phyloP scores from a whole-genome alignment of 495 filamentous ascomycete species.

The Penicillium longicatenatum region DNA sequence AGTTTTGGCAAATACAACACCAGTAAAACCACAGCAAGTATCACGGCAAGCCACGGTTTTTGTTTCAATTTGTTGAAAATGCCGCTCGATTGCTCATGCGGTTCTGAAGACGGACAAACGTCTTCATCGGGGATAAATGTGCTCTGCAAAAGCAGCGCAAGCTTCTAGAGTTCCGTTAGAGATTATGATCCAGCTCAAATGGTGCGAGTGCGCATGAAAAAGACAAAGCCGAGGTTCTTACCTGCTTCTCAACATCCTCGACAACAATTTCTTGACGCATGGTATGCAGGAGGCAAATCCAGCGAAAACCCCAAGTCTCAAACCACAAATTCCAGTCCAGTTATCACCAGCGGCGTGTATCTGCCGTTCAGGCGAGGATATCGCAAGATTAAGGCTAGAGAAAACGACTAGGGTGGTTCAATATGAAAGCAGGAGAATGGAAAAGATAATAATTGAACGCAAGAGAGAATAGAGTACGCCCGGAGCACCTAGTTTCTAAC shows the following conservation, averaged over 20 bases:
- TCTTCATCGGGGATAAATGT: not conserved
- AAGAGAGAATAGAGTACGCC: too few relatives aligned
- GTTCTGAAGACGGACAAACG: not conserved
- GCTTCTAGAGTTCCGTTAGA: slow-evolving; percentile 1
- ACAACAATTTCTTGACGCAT: slow-evolving; percentile 7
- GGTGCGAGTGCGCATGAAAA: slow-evolving; percentile 10
- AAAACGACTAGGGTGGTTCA: too few relatives aligned
- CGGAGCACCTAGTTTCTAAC: too few relatives aligned
- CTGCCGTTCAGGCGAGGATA: too few relatives aligned
- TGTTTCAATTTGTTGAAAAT: slow-evolving; percentile 17
- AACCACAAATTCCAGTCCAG: not conserved
- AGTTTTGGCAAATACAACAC: slow-evolving; percentile 25
- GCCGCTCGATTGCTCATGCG: not conserved
- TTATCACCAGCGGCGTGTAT: not conserved
- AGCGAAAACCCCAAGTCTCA: not conserved
- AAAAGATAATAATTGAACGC: too few relatives aligned
- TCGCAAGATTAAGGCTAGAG: too few relatives aligned
- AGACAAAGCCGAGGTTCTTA: slow-evolving; percentile 14
- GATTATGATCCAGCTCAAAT: not conserved
- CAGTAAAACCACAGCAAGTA: slow-evolving; percentile 27
- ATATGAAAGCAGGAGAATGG: too few relatives aligned
- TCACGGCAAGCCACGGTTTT: slow-evolving; percentile 21
- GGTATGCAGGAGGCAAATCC: not conserved
- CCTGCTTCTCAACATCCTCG: slow-evolving; percentile 41
- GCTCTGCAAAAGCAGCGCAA: slow-evolving; percentile 4